A percentile compares a stretch with the other conserved stretches of the same genome.
These are phyloP conservation scores for Mycosarcoma mackinlayi DNA, from an alignment of 1,284 basidiomycete species.

Conservation along the genomic window DNA sequence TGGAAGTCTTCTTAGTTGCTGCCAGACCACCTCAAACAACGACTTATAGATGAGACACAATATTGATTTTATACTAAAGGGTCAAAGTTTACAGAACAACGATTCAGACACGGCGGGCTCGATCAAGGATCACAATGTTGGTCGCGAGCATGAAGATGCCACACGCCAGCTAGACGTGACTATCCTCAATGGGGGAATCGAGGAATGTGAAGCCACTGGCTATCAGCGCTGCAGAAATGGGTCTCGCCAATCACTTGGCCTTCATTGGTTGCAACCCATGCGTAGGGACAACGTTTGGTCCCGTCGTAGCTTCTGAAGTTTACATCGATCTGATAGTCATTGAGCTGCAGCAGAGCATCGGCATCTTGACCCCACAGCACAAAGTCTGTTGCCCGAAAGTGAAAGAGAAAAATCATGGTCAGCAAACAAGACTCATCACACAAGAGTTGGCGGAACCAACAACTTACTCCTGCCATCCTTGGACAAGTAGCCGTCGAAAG, in stretches of 20 bases:
- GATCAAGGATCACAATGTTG: too few relatives aligned
- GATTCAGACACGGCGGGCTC: too few relatives aligned
- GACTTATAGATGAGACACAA: too few relatives aligned
- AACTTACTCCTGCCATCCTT: constrained; percentile 4
- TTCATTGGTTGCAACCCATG: background rate
- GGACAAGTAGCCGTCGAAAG: background rate
- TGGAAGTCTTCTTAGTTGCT: too few relatives aligned
- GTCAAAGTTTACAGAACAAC: too few relatives aligned
- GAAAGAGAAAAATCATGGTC: too few relatives aligned
- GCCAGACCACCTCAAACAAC: too few relatives aligned
- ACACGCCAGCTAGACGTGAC: too few relatives aligned
- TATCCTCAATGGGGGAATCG: background rate
- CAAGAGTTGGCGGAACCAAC: background rate
- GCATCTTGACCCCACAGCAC: background rate
- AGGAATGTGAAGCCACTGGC: background rate
- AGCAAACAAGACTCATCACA: too few relatives aligned
- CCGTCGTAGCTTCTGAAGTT: background rate
- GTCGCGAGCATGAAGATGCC: too few relatives aligned
- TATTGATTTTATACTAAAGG: too few relatives aligned
- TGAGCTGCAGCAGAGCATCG: background rate
- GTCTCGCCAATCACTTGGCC: background rate
- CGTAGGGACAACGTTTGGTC: background rate
- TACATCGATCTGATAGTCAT: background rate
- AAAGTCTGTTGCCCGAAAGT: background rate
- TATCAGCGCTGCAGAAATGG: background rate